A percentile compares a stretch with the other conserved stretches of the same genome.
phyloP scores from a whole-genome alignment of 768 basidiomycete genomes.

The Gyrodon lividus region DNA sequence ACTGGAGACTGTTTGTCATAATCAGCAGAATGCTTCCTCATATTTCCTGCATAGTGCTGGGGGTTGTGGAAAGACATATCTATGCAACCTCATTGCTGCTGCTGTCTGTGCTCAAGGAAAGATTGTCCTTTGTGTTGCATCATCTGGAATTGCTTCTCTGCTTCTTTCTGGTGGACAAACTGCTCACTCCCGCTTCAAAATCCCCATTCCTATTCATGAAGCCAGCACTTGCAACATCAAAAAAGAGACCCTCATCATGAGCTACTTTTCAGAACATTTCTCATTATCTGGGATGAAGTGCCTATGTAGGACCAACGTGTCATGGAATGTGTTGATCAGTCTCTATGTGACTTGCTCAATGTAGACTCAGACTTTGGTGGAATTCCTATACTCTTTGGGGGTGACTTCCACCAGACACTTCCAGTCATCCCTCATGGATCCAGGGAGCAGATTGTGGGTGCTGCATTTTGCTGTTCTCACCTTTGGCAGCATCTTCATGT shows the following conservation, averaged over 20 bases:
- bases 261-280: neutral
- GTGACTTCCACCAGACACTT: too few relatives aligned
- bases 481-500: too few relatives aligned
- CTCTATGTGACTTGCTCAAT: conserved; percentile 34
- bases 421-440: conserved; percentile 39
- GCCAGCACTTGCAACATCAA: neutral
- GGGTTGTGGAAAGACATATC: conserved; percentile 47
- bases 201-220: neutral
- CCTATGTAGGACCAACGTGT: conserved; percentile 36
- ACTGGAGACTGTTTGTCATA: conserved; percentile 17
- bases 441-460: conserved; percentile 34
- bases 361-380: conserved; percentile 39
- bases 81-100: conserved; percentile 37
- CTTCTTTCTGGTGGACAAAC: conserved; percentile 3
- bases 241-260: neutral
- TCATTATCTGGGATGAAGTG: neutral
- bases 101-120: conserved; percentile 22
- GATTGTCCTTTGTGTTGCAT: conserved; percentile 48
- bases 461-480: conserved; percentile 29
- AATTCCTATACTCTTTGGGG: conserved; percentile 38
- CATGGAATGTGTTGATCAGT: conserved; percentile 41
- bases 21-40: neutral
- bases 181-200: neutral
- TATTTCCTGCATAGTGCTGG: conserved; percentile 45
- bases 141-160: conserved; percentile 49